Evolutionary conservation across 164 flowering plant genomes (phyloP).

Genomic region (Platanus orientalis): DNA sequence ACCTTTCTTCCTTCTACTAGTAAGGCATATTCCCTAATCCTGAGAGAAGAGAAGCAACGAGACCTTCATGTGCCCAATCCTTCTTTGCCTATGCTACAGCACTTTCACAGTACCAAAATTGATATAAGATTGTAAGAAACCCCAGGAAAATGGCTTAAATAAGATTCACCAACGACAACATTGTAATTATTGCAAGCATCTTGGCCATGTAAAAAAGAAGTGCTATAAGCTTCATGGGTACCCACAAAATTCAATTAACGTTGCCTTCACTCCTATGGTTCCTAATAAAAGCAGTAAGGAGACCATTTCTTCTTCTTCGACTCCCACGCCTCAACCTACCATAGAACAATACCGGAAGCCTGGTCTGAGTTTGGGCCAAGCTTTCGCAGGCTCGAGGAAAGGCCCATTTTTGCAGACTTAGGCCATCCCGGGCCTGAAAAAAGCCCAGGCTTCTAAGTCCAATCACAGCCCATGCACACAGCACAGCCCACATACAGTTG

Average conservation of each 20-base stretch:
- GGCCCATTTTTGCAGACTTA: no score
- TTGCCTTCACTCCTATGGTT: not conserved
- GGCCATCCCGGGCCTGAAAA: no score
- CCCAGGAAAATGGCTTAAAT: not conserved
- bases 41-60: not conserved
- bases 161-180: not conserved
- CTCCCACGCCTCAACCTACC: not conserved
- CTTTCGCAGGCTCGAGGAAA: no score
- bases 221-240: not conserved
- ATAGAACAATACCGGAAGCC: not conserved
- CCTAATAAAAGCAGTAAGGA: no score
- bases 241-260: not conserved
- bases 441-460: no score
- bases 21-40: not conserved
- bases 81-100: not conserved
- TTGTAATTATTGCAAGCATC: not conserved
- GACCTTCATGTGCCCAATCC: not conserved
- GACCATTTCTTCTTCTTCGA: not conserved
- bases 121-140: not conserved
- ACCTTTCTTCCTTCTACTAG: not conserved
- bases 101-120: not conserved
- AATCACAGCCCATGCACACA: no score
- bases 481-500: no score
- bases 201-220: not conserved
- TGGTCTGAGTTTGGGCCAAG: no score